Evolutionary conservation across 2,329 filamentous ascomycete species (phyloP), one percentile per base, ranked within the genome.

Genomic region (Trichoderma sp.): DNA sequence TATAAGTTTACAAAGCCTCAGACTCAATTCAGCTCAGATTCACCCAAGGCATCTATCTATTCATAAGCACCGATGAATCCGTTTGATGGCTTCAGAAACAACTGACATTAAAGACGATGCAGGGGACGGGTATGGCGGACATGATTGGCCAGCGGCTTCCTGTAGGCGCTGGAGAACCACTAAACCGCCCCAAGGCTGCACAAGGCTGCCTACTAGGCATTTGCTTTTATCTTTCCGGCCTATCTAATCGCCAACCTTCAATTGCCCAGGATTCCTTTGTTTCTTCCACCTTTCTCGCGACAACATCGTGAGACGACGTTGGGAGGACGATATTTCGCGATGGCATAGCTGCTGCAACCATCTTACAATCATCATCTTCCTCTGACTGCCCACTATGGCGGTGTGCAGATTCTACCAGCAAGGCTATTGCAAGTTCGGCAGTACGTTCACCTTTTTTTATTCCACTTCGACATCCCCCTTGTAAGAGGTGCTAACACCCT

Each of bases 361-460:
- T 32, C 28, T n/a, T 32, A 58, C 6, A 43, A 64, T 32, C 34
- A 69, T 28, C 15, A 53, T 50, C 39, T 70, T 55, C 23, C 68
- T 67, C 69, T 64, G 26, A 57, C 39, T 68, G 26, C 43, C 55
- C 75, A 77, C 69, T 36, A 84, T 84, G 82, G 73, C 79, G 28
- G 72, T 87, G 69, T 87, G 85, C 80, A 82, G 80, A 77, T 87
- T 83, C 78, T 87, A 78, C 73, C 80, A 83, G 80, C 84, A 86
- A 77, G 86, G 86, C 71, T 82, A 82, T 78, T 88, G 86, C 84
- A 85, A 81, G 72, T 85, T 81, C 76, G 86, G 86, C 78, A 82
- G 86, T 87, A 81, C 63, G 85, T 81, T 39, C 76, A 62, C 67
- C 67, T 34, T 34, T 20, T 8, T 15, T 7, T 1, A 3, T 36